Evolutionary conservation across 768 basidiomycete species (phyloP), one percentile per base, ranked within the genome.

Genomic region (Pisolithus sp.): DNA sequence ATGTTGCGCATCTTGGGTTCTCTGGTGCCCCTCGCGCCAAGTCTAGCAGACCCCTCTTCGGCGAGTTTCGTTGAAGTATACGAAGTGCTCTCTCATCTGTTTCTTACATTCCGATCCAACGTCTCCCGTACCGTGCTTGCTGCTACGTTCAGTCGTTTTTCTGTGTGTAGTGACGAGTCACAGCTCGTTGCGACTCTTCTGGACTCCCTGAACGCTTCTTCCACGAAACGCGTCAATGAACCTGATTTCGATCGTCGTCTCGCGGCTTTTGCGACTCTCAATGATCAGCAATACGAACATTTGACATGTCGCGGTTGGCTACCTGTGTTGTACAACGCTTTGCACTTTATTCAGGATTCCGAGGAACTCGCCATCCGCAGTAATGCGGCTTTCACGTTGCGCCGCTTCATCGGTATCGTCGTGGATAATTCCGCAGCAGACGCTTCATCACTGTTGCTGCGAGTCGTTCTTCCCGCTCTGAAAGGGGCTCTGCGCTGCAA

Each of bases 181-280:
- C 59, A 68, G 39, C 51, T 59, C 30, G 53, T 90, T 1, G 77
- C 83, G 1, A 65, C 72, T 7, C 67, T 93, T 5, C 59, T 92
- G 49, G 77, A 76, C 7, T 75, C 76, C 0, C 74, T 98, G 56
- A 98, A 98, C 60, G 84, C 95, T 0, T 99, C 85, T 63, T 95
- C 93, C 1, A 66, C 67, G 1, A 86, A 82, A 59, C 78, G 93
- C 7, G 67, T 93, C 31, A 92, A 95, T 51, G 93, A 98, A 62
- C 89, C 93, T 2, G 92, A 98, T 66, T 97, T 96, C 57, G 89
- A 94, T 51, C 77, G 81, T 26, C 85, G 96, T 2, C 72, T 98
- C 2, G 65, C 68, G 1, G 93, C 90, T 0, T 96, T 91, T 68
- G 73, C 79, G 1, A 64, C 63, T 12, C 70, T 98, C 46, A 95